These are phyloP conservation scores for Begonia fuchsioides DNA, from an alignment of 306 rosid species.

Conservation along the genomic window DNA sequence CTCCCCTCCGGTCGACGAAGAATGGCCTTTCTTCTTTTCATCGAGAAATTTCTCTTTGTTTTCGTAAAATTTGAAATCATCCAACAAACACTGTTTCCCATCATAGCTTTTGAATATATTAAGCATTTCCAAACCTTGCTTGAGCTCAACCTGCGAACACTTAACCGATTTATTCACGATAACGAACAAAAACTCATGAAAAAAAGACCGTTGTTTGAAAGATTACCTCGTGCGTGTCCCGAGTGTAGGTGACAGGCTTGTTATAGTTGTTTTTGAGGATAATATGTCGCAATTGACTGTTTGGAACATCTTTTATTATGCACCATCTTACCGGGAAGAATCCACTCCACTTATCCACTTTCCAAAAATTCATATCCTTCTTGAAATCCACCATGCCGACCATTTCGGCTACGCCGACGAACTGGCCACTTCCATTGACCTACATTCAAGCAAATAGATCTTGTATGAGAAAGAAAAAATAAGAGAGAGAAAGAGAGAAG, in stretches of 20 bases:
- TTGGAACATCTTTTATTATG: constrained; percentile 66
- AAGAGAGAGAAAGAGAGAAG: no score
- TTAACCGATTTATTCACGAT: background rate
- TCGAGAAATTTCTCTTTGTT: constrained; percentile 33
- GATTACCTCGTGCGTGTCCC: constrained; percentile 88
- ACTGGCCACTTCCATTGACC: constrained; percentile 83
- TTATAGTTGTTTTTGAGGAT: constrained; percentile 54
- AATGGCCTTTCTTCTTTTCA: constrained; percentile 8
- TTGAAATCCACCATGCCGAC: constrained; percentile 55
- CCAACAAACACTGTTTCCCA: constrained; percentile 38
- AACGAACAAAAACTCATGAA: background rate
- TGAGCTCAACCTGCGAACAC: constrained; percentile 44
- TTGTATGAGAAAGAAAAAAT: no score
- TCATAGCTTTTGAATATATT: constrained; percentile 47
- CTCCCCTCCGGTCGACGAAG: constrained; percentile 6
- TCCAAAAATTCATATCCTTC: constrained; percentile 75
- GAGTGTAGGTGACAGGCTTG: constrained; percentile 48
- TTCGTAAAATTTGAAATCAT: constrained; percentile 64
- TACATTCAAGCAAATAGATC: background rate
- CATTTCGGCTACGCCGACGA: constrained; percentile 85
- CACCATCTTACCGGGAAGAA: constrained; percentile 78
- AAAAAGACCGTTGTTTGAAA: background rate
- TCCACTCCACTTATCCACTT: constrained; percentile 60
- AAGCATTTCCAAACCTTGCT: constrained; percentile 69
- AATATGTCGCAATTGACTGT: constrained; percentile 43